Conservation (phyloP, 2,329 filamentous ascomycete species). For the Plectosphaerella cucumerina region DNA sequence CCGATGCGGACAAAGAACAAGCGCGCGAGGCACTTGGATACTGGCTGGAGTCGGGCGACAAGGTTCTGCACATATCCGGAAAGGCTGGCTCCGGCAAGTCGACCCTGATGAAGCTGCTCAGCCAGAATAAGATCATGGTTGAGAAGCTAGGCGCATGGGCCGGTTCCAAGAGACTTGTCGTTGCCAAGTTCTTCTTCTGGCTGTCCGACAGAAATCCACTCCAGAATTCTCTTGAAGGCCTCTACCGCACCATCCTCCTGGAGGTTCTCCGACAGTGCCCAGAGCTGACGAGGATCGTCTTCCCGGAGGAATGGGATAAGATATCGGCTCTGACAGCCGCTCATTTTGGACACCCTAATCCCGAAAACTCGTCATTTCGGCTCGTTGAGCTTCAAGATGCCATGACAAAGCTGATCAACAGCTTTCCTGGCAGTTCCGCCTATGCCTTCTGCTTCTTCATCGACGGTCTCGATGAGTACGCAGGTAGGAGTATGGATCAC, state of each 20-base stretch:
- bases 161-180: conserved; percentile 2
- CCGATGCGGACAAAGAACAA: too few species aligned
- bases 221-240: conserved; percentile 13
- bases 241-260: conserved; percentile 14
- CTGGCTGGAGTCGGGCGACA: not conserved
- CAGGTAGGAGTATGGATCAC: not conserved
- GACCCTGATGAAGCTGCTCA: conserved; percentile 10
- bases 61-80: conserved; percentile 6
- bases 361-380: too few species aligned
- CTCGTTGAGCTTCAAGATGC: too few species aligned
- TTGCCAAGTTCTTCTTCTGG: conserved; percentile 11
- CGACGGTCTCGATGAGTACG: conserved; percentile 5
- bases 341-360: too few species aligned
- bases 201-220: conserved; percentile 4
- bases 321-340: too few species aligned
- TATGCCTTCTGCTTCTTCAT: conserved; percentile 5
- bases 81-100: conserved; percentile 8
- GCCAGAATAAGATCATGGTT: not conserved
- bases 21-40: not conserved
- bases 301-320: too few species aligned
- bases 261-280: conserved; percentile 8
- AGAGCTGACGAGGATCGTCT: too few species aligned
- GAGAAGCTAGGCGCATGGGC: not conserved
- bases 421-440: not conserved
- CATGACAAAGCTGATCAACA: not conserved